Evolutionary conservation across 805 yeast species (phyloP).

Genomic region (Candida ortonii): DNA sequence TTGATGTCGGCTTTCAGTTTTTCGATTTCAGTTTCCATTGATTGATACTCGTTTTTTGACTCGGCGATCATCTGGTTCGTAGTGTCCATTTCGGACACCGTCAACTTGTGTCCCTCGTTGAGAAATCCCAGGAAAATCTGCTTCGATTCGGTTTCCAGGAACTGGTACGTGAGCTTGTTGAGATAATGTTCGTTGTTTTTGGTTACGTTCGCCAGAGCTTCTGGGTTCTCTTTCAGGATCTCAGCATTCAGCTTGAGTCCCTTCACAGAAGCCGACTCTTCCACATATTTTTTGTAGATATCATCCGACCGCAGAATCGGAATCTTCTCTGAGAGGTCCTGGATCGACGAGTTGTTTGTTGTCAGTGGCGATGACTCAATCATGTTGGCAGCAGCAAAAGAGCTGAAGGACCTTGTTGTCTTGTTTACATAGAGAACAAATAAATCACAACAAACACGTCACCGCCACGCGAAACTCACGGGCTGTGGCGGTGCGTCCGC

Average conservation of each 20-base stretch:
- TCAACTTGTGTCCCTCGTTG: constrained; percentile 32
- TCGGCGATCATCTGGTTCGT: constrained; percentile 19
- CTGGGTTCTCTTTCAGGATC: constrained; percentile 16
- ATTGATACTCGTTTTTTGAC: constrained; percentile 13
- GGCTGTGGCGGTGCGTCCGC: too few relatives aligned
- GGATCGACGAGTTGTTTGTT: constrained; percentile 18
- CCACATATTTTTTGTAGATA: constrained; percentile 18
- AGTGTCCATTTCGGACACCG: constrained; percentile 21
- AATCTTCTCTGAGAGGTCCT: constrained; percentile 18
- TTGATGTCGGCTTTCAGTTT: constrained; percentile 20
- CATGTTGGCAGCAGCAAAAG: constrained; percentile 1
- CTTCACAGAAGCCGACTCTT: constrained; percentile 16
- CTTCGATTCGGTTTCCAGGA: constrained; percentile 69
- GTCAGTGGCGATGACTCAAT: constrained; percentile 2
- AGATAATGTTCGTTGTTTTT: constrained; percentile 40
- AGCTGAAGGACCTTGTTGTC: too few relatives aligned
- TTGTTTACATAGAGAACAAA: too few relatives aligned
- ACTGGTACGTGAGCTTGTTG: constrained; percentile 58
- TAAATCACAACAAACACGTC: too few relatives aligned
- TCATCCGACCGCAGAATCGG: constrained; percentile 20
- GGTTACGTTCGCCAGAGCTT: constrained; percentile 16
- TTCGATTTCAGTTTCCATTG: constrained; percentile 17
- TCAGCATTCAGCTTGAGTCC: constrained; percentile 15
- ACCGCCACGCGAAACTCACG: too few relatives aligned
- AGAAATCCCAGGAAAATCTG: constrained; percentile 60